These are phyloP conservation scores for Linaria vulgaris DNA, from an alignment of 257 asterid species.

Conservation along the genomic window DNA sequence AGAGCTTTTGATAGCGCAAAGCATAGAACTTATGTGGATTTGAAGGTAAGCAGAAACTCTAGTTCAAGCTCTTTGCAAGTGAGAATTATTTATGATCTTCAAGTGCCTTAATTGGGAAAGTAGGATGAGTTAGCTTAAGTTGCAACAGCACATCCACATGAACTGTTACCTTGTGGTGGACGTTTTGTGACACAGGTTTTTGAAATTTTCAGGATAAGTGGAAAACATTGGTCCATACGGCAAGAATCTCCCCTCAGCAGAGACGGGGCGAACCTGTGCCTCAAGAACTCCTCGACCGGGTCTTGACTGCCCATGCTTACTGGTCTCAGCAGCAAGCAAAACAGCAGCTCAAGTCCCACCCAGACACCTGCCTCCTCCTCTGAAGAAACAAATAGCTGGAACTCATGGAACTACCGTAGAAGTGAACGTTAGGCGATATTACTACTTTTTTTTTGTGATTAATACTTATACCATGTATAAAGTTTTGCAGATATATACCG, in stretches of 20 bases:
- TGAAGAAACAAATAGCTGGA: conserved; percentile 18
- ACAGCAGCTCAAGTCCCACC: conserved; percentile 73
- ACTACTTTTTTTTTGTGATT: conserved; percentile 25
- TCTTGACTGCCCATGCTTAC: conserved; percentile 83
- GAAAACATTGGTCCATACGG: conserved; percentile 98
- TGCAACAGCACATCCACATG: background rate
- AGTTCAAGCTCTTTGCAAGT: no score
- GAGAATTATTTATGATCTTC: background rate
- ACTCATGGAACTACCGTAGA: no score
- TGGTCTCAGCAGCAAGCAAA: conserved; percentile 95
- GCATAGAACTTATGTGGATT: conserved; percentile 91
- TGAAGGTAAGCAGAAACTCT: conserved; percentile 53
- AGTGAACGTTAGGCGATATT: background rate
- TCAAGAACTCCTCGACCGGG: conserved; percentile 90
- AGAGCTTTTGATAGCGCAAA: conserved; percentile 87
- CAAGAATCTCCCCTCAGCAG: conserved; percentile 95
- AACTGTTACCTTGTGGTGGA: background rate
- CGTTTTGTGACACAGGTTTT: background rate
- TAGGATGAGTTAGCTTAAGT: background rate
- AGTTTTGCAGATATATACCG: conserved; percentile 25
- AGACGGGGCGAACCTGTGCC: conserved; percentile 98
- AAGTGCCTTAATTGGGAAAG: background rate
- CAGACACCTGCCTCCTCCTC: conserved; percentile 63
- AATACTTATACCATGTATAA: conserved; percentile 30
- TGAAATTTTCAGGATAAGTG: conserved; percentile 73